Conservation (phyloP, 108 stramenopile genomes). For the Nitzschia sp. region DNA sequence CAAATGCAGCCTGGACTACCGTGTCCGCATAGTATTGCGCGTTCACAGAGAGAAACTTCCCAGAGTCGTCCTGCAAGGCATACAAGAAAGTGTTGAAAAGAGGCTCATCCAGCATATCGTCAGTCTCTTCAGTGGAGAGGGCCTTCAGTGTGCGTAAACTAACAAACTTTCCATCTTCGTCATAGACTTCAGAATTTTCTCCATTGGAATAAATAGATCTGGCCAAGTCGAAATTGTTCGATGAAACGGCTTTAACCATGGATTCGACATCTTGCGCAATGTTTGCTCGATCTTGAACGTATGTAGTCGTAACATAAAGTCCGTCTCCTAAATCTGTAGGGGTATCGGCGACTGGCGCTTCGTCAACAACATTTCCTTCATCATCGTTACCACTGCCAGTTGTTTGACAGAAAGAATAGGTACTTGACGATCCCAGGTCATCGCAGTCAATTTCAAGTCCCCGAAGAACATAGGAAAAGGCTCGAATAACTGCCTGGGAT, state of each 20-base stretch:
- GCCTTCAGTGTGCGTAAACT: conserved; percentile 45
- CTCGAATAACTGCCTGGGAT: conserved; percentile 29
- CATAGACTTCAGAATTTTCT: conserved; percentile 64
- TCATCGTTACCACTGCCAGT: not conserved
- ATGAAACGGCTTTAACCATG: conserved; percentile 54
- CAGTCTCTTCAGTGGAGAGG: conserved; percentile 54
- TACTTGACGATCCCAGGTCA: conserved; percentile 37
- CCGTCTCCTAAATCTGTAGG: conserved; percentile 58
- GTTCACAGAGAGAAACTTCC: conserved; percentile 45
- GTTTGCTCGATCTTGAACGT: conserved; percentile 66
- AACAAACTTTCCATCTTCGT: conserved; percentile 54
- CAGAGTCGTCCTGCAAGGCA: conserved; percentile 55
- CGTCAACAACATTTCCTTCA: conserved; percentile 15
- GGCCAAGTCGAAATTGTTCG: conserved; percentile 46
- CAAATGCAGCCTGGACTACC: conserved; percentile 55
- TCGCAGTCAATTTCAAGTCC: conserved; percentile 40
- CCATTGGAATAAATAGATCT: conserved; percentile 59
- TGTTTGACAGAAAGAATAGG: conserved; percentile 2
- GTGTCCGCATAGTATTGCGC: conserved; percentile 64
- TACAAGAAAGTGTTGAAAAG: conserved; percentile 65
- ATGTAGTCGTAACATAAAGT: conserved; percentile 73
- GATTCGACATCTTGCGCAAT: conserved; percentile 68
- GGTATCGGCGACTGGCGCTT: conserved; percentile 39
- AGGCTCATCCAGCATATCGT: conserved; percentile 61
- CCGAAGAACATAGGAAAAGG: conserved; percentile 34